Conservation (phyloP, 331 rosid species). For the Arachis monticola region DNA sequence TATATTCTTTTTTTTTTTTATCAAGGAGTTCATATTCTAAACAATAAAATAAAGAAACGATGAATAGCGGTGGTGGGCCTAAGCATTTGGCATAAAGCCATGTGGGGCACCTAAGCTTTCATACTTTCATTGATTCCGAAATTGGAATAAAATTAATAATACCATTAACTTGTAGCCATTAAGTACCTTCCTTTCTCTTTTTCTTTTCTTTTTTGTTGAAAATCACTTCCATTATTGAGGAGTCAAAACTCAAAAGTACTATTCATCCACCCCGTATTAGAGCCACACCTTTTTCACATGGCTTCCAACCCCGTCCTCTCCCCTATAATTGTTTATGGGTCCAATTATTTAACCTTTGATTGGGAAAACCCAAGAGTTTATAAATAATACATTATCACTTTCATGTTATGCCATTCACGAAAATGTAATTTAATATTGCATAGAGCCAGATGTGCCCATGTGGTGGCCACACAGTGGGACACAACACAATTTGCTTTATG, state of each 20-base stretch:
- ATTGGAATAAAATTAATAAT: conserved; percentile 43
- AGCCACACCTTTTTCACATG: conserved; percentile 67
- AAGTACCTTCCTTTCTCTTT: conserved; percentile 36
- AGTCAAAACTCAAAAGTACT: conserved; percentile 38
- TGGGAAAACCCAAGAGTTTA: conserved; percentile 19
- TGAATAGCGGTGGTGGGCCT: conserved; percentile 55
- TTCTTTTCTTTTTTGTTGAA: conserved; percentile 3
- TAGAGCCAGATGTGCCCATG: conserved; percentile 68
- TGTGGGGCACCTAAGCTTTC: conserved; percentile 64
- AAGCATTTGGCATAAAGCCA: conserved; percentile 49
- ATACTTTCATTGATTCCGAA: conserved; percentile 49
- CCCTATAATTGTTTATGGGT: conserved; percentile 45
- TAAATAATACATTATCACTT: conserved; percentile 31
- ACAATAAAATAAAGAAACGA: conserved; percentile 38
- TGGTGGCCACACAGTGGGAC: conserved; percentile 48
- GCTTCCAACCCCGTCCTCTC: conserved; percentile 58
- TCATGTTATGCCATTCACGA: conserved; percentile 18
- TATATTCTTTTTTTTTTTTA: too few species aligned
- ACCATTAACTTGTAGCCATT: conserved; percentile 32
- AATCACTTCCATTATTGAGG: conserved; percentile 48
- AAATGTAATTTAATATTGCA: conserved; percentile 31
- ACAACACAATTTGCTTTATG: conserved; percentile 46
- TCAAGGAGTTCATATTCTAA: too few species aligned
- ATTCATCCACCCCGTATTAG: conserved; percentile 44
- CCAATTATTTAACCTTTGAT: conserved; percentile 56